Conservation (phyloP, 257 asterid genomes). For the Gentiana macrophylla region DNA sequence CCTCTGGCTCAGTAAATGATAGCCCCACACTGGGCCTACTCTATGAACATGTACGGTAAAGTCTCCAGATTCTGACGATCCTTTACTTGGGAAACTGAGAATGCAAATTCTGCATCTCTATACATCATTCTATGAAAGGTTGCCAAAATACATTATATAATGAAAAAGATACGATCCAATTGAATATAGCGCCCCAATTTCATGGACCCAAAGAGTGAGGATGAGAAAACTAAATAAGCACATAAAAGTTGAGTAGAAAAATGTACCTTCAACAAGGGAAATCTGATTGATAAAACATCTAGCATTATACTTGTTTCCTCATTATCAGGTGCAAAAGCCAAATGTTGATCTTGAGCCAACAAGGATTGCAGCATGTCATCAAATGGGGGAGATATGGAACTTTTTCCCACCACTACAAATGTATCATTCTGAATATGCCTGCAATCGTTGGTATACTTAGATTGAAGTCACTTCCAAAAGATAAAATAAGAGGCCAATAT, state of each 20-base stretch:
- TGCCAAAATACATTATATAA: too few relatives aligned
- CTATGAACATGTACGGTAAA: too few relatives aligned
- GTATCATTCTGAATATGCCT: conserved; percentile 74
- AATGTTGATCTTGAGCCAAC: conserved; percentile 48
- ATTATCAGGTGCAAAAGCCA: conserved; percentile 92
- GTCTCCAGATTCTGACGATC: too few relatives aligned
- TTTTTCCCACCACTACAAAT: conserved; percentile 82
- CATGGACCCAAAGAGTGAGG: not conserved
- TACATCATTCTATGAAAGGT: too few relatives aligned
- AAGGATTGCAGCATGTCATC: conserved; percentile 46
- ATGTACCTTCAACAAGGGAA: conserved; percentile 78
- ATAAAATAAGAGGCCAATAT: too few relatives aligned
- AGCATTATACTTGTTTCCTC: conserved; percentile 79
- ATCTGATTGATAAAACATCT: conserved; percentile 53
- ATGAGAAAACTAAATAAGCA: not conserved
- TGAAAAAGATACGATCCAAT: too few relatives aligned
- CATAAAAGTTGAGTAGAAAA: conserved; percentile 2
- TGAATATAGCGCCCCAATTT: too few relatives aligned
- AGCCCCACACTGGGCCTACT: too few relatives aligned
- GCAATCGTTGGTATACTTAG: conserved; percentile 14
- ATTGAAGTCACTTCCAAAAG: not conserved
- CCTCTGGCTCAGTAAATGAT: too few relatives aligned
- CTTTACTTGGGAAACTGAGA: too few relatives aligned
- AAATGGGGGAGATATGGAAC: conserved; percentile 60
- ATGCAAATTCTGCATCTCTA: too few relatives aligned